A percentile compares a stretch with the other conserved stretches of the same genome.
Conservation (phyloP, 2,329 filamentous ascomycete genomes). For the Botrytis fragariae region DNA sequence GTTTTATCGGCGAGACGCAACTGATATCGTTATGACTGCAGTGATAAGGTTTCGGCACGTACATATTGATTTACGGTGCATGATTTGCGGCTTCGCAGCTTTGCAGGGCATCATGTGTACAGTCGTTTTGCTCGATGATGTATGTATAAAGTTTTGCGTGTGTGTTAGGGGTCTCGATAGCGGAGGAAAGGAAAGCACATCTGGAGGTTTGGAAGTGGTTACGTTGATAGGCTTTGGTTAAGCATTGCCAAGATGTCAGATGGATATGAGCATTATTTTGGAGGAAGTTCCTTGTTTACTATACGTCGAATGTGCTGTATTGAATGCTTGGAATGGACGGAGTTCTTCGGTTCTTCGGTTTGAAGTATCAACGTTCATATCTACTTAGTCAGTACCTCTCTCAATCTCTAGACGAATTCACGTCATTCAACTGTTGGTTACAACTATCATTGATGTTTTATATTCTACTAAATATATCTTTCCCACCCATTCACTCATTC, state of each 20-base stretch:
- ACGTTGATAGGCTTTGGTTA: not conserved
- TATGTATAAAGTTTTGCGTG: not conserved
- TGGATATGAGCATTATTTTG: not conserved
- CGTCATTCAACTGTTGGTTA: not conserved
- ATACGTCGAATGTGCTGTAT: not conserved
- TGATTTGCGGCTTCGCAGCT: not conserved
- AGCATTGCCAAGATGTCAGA: not conserved
- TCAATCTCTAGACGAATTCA: not conserved
- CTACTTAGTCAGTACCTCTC: not conserved
- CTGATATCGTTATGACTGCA: not conserved
- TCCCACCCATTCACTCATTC: not conserved
- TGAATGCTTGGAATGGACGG: not conserved
- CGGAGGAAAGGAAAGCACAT: not conserved
- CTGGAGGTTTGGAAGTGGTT: not conserved
- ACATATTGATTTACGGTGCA: not conserved
- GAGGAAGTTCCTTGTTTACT: not conserved
- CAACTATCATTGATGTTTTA: not conserved
- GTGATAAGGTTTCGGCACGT: not conserved
- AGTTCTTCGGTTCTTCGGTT: not conserved
- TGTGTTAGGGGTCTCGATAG: not conserved
- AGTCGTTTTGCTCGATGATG: not conserved
- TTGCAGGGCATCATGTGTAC: slow-evolving; percentile 3
- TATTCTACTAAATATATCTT: not conserved
- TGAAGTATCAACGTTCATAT: not conserved
- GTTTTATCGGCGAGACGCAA: not conserved